Evolutionary conservation across 345 rosid species (phyloP), one percentile per base, ranked within the genome.

Genomic region (Camelina hispida): DNA sequence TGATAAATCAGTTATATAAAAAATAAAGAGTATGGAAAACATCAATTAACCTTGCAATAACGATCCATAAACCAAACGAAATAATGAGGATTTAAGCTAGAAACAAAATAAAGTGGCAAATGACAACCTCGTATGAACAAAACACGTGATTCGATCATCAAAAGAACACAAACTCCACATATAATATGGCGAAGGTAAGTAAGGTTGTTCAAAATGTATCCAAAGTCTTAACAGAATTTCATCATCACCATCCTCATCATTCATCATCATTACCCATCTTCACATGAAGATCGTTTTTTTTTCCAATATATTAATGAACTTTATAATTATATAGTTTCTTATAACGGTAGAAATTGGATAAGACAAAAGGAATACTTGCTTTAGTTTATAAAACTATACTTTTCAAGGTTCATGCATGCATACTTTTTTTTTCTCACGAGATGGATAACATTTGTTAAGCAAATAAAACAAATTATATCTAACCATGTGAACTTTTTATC

Each of bases 371-470:
- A 76, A 23, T 59, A 43, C 52, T 69, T 62, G 59, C 65, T 69
- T 69, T 62, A 69, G 4, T 22, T 51, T 13, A 63, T 44, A 56
- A 51, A 60, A 42, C 9, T 28, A 38, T 30, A 54, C 46, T 69
- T 76, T 76, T 42, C 51, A 44, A 76, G 80, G 75, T 76, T 76
- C 80, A 76, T 69, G 80, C 80, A 76, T 76, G 75, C 75, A 54
- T 53, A 61, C 43, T 16, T 38, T 52, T 57, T 30, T 48, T 30
- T 63, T 69, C 69, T 62, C 80, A 69, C 59, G 80, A 62, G 70
- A 46, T 54, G 69, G 63, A 76, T 61, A 76, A 54, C 79, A 76
- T 53, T 60, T 67, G 46, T 23, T 61, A 75, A 30, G 30, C 47
- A 47, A 56, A 74, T 34, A 66, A 55, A 55, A 22, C 15, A 55